phyloP scores from a whole-genome alignment of 306 rosid genomes.

The Quercus cerris region DNA sequence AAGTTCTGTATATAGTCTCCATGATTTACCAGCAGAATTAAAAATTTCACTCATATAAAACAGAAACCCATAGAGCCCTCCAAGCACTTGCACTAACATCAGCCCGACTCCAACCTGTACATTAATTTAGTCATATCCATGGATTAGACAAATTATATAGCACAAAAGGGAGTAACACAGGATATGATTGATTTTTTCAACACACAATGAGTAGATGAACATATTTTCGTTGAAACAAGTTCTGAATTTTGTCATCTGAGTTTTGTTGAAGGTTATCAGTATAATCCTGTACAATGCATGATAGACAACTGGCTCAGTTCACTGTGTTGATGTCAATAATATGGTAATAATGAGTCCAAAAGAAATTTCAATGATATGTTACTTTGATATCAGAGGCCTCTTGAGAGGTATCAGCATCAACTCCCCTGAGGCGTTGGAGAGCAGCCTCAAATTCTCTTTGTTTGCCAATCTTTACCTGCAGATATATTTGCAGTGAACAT shows the following conservation, averaged over 20 bases:
- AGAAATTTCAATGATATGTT: not conserved
- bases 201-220: conserved; percentile 23
- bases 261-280: conserved; percentile 6
- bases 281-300: conserved; percentile 5
- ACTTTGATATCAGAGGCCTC: conserved; percentile 45
- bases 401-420: conserved; percentile 16
- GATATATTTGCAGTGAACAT: too few relatives aligned
- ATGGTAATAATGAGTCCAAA: too few relatives aligned
- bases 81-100: conserved; percentile 3
- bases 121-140: not conserved
- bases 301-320: not conserved
- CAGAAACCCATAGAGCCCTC: conserved; percentile 12
- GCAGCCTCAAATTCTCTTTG: conserved; percentile 21
- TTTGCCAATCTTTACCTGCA: conserved; percentile 34
- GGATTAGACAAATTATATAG: too few relatives aligned
- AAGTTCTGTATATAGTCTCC: not conserved
- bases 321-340: too few relatives aligned
- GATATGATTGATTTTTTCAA: too few relatives aligned
- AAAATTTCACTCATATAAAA: conserved; percentile 17
- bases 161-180: too few relatives aligned
- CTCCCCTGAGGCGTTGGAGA: conserved; percentile 37
- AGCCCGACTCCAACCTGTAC: conserved; percentile 23
- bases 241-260: conserved; percentile 16
- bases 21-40: conserved; percentile 14
- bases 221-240: conserved; percentile 34